Evolutionary conservation across 148 eudicot species (phyloP), one percentile per base, ranked within the genome.

Genomic region (Chenopodium formosanum): DNA sequence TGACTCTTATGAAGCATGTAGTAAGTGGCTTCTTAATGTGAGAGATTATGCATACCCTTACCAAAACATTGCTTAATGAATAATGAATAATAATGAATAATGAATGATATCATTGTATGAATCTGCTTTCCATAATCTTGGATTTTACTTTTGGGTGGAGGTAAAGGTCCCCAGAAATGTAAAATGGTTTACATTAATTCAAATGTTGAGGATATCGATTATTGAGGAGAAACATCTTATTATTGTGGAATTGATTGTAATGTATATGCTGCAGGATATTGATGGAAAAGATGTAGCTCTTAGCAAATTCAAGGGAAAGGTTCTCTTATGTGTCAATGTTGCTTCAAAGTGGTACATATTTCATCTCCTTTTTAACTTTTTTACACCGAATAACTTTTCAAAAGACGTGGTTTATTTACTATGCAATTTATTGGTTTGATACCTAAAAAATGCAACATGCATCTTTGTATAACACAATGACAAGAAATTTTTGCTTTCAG

Each of bases 321-420:
- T 86, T 78, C 91, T 93, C 60, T 86, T 93, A 74, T 90, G 93
- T 84, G 97, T 95, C 81, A 95, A 95, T 84, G 97, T 95, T 85
- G 98, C 98, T 84, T 95, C 97, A 50, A 86, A 71, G 90, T 95
- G 98, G 97, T 95, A 93, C 65, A 53, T 58, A 69, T 22, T 44
- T 4, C 9, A 17, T 79, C 52, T 71, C 19, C 25, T 17, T 5
- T 40, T 4, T 10, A 16, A 40, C 27, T 0, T 31, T 50, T 50
- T 65, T 9, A 27, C 8, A 5, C 4, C 62, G 0, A 52, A 52
- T 17, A 10, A 47, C 69, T 5, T 13, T 40, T 72, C 23, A 13
- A 62, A 29, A 53, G 56, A 73, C 16, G 2, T 80, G 70, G 44
- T 72, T 58, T 71, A 81, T 27, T 27, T 74, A 64, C 0, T 9